Conservation (phyloP, 2,329 filamentous ascomycete genomes). For the Colletotrichum lini region DNA sequence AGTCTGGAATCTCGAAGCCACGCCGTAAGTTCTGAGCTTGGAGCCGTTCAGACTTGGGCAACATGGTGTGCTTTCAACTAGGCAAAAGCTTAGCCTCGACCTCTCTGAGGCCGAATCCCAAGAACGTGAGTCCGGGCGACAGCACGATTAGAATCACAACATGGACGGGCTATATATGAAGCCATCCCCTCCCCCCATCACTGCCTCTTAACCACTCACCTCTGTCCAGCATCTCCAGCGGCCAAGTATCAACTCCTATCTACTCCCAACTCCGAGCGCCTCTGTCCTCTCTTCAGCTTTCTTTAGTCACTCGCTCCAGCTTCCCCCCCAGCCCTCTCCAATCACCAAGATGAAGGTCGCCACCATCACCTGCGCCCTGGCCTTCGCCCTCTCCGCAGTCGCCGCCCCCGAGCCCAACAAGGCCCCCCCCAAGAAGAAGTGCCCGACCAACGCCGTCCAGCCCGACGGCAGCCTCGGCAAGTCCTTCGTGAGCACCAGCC, state of each 20-base stretch:
- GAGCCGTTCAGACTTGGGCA: background rate
- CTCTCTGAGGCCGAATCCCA: background rate
- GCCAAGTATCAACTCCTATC: background rate
- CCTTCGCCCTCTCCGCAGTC: constrained; percentile 11
- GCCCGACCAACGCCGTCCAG: constrained; percentile 33
- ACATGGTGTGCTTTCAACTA: background rate
- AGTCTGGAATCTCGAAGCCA: background rate
- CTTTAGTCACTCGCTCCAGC: background rate
- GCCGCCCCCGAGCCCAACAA: constrained; percentile 15
- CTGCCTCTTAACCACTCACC: background rate
- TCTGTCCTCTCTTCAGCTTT: background rate
- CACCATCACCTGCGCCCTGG: constrained; percentile 11
- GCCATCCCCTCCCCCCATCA: background rate
- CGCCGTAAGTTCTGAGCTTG: background rate
- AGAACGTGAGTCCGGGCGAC: background rate
- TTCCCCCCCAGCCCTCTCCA: background rate
- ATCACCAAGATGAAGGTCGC: constrained; percentile 31
- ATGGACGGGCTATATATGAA: constrained; percentile 1
- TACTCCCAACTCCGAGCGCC: background rate
- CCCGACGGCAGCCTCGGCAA: constrained; percentile 34
- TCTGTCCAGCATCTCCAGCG: background rate
- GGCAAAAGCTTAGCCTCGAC: background rate
- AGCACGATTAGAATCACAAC: background rate
- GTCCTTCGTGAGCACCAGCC: constrained; percentile 22
- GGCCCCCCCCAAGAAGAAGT: background rate